Evolutionary conservation across 371 early-diverging fungal genomes (phyloP), one percentile per base, ranked within the genome.

Genomic region (Mucor racemosus): DNA sequence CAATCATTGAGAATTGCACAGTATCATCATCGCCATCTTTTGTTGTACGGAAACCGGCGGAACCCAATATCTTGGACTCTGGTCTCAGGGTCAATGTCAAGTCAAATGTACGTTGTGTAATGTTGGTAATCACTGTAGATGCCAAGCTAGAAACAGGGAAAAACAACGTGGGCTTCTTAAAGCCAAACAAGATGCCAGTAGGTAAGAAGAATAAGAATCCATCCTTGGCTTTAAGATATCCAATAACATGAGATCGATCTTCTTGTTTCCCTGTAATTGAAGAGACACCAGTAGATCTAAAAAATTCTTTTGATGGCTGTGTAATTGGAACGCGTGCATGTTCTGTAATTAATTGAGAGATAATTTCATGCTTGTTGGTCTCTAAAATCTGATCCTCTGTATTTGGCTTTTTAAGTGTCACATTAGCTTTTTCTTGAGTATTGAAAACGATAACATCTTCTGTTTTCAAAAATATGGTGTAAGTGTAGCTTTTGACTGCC

Each of bases 61-160:
- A 63, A 10, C 78, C 78, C 46, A 75, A 64, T 9, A 75, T 59
- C 0, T 33, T 33, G 13, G 62, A 36, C 4, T 56, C 61, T 7
- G 58, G 56, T 31, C 60, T 63, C 26, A 78, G 56, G 31, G 60
- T 66, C 10, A 85, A 36, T 0, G 74, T 65, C 38, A 89, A 60
- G 68, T 84, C 81, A 71, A 89, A 89, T 1, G 88, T 88, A 19
- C 81, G 80, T n/a, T 82, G 77, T 0, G 85, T 87, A 34, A 85
- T 72, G 41, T 68, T 62, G 17, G 75, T 71, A 40, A 86, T 71
- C 4, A 74, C 75, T 7, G 79, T 76, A 11, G 75, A 67, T 1
- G 69, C 62, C 4, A 90, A 64, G 14, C 67, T 62, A 1, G 68
- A 14, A 17, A 77, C 56, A 0, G 85, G 85, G 39, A 87, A 67